Evolutionary conservation across 1,284 basidiomycete genomes (phyloP), one percentile per base, ranked within the genome.

Genomic region (Ganoderma sp.): DNA sequence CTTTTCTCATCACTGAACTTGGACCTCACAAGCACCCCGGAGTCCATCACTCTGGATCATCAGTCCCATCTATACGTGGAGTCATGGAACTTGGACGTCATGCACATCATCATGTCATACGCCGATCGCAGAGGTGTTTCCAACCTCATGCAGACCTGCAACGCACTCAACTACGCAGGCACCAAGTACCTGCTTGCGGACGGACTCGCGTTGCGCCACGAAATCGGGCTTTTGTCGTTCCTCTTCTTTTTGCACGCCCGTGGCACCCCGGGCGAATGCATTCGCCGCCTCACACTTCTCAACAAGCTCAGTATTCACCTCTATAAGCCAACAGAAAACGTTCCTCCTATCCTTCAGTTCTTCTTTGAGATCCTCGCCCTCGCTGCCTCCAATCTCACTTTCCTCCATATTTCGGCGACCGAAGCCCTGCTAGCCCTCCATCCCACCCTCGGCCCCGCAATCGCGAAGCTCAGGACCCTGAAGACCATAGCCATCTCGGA

Each of bases 31-130:
- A 52, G 48, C 48, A 52, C 48, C 48, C 45, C 45, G 2, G 45
- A 48, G 45, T 8, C 37, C 32, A 32, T 32, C 32, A 32, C 32
- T 32, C 9, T 50, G 10, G 9, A 22, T n/a, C 48, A 22, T 25
- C 22, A 14, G 22, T 52, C 22, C 22, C 12, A 25, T 28, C 48
- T 22, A 14, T 5, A 22, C 48, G 12, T 52, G 37, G 37, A 39
- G 48, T 25, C 22, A 32, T 56, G 12, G 32, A 56, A 56, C 52
- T 19, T 56, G 15, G 52, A 56, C 22, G 19, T 56, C 28, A 32
- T 56, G 28, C 52, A 56, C 52, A 34, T 56, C 17, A 22, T 56
- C 7, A 28, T 56, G 52, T 56, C 52, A 15, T 56, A 32, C 52
- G 28, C 52, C 32, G 28, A 34, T 34, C 25, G 28, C 14, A 56